Evolutionary conservation across 1,284 basidiomycete genomes (phyloP).

Genomic region (Ustanciosporium gigantosporum): DNA sequence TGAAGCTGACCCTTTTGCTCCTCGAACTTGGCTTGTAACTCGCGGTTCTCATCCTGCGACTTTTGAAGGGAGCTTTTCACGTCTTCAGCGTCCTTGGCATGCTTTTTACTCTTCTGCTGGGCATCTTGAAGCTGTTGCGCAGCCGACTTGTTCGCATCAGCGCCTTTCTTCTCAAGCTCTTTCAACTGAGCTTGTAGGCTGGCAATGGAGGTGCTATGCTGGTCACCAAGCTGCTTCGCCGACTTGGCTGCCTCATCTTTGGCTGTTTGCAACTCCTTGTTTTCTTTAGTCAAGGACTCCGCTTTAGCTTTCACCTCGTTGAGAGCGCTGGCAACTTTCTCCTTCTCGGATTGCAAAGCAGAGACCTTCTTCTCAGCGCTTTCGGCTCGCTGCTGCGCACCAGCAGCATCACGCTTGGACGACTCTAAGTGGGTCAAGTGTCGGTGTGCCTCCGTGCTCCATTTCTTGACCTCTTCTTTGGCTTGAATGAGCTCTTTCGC

Average conservation of each 20-base stretch:
- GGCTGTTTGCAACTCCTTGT: conserved; percentile 10
- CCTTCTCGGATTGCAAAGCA: neutral
- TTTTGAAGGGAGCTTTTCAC: neutral
- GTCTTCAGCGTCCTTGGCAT: neutral
- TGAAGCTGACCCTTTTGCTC: neutral
- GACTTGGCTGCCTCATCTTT: neutral
- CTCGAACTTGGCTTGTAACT: neutral
- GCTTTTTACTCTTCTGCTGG: neutral
- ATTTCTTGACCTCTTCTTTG: neutral
- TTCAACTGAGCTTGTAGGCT: conserved; percentile 9
- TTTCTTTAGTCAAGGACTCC: neutral
- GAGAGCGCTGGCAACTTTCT: neutral
- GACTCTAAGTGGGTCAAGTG: neutral
- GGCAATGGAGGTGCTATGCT: neutral
- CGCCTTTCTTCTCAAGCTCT: conserved; percentile 7
- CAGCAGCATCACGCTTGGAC: neutral
- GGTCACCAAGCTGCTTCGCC: neutral
- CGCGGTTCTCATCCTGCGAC: neutral
- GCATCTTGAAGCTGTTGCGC: conserved; percentile 2
- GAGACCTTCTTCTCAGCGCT: conserved; percentile 3
- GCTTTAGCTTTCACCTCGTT: neutral
- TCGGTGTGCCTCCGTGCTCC: neutral
- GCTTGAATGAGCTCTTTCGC: neutral
- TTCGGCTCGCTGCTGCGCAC: neutral
- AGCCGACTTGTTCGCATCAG: conserved; percentile 4